Conservation (phyloP, 768 basidiomycete species). For the Agrocybe pediades region DNA sequence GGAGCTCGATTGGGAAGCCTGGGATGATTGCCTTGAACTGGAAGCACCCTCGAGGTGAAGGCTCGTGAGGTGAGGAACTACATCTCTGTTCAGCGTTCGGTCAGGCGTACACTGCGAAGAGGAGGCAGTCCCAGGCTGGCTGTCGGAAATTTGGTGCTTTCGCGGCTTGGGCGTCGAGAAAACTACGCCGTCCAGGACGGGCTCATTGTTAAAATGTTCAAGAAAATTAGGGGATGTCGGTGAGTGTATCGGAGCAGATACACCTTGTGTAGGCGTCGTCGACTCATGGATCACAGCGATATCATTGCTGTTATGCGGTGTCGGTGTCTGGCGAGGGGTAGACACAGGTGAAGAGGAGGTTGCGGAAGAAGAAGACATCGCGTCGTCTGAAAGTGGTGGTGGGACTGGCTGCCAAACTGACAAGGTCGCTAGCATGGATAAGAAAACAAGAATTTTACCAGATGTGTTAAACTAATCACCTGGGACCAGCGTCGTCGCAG, state of each 20-base stretch:
- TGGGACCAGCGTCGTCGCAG: slow-evolving; percentile 14
- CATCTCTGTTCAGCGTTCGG: not conserved
- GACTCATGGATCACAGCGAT: not conserved
- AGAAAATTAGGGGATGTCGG: not conserved
- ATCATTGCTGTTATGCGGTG: not conserved
- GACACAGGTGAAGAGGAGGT: slow-evolving; percentile 6
- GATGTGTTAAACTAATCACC: slow-evolving; percentile 17
- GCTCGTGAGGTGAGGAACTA: slow-evolving; percentile 3
- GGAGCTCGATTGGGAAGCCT: slow-evolving; percentile 19
- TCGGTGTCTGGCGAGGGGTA: slow-evolving; percentile 17
- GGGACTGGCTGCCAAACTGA: not conserved
- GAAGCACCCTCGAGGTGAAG: slow-evolving; percentile 13
- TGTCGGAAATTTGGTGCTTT: not conserved
- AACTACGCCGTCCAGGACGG: not conserved
- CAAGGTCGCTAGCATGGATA: not conserved
- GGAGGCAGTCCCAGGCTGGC: not conserved
- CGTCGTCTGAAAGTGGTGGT: slow-evolving; percentile 1
- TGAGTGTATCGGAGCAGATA: not conserved
- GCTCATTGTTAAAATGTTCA: not conserved
- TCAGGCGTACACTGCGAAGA: not conserved
- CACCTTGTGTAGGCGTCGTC: not conserved
- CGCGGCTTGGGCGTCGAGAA: slow-evolving; percentile 1
- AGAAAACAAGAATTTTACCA: not conserved
- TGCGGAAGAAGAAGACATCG: slow-evolving; percentile 4
- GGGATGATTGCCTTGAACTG: slow-evolving; percentile 14